Evolutionary conservation across 495 filamentous ascomycete genomes (phyloP).

Genomic region (Bacidia rubella): DNA sequence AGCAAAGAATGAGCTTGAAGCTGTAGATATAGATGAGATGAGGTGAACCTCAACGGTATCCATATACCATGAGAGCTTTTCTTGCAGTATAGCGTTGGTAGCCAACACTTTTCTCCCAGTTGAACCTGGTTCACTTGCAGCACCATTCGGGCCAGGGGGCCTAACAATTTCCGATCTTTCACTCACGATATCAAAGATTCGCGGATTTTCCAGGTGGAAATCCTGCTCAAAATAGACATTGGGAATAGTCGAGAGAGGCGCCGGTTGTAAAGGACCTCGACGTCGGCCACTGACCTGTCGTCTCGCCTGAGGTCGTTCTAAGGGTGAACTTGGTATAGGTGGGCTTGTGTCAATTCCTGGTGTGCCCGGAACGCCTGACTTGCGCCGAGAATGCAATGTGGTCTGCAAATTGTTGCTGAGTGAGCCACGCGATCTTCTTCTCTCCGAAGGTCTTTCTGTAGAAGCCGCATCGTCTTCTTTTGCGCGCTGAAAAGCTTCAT

Average conservation of each 20-base stretch:
- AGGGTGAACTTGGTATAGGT: constrained; percentile 24
- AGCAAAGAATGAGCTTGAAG: constrained; percentile 92
- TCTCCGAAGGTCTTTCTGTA: constrained; percentile 25
- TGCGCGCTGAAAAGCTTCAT: constrained; percentile 68
- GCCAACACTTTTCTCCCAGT: constrained; percentile 68
- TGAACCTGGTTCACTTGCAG: constrained; percentile 37
- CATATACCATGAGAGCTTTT: constrained; percentile 99
- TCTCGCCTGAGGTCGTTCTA: constrained; percentile 32
- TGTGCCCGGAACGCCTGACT: constrained; percentile 6
- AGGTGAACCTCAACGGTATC: constrained; percentile 97
- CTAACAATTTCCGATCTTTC: constrained; percentile 87
- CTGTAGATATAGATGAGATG: constrained; percentile 88
- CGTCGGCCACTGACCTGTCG: constrained; percentile 42
- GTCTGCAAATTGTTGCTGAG: constrained; percentile 5
- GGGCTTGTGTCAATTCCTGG: constrained; percentile 5
- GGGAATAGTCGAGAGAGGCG: constrained; percentile 85
- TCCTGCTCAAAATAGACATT: constrained; percentile 87
- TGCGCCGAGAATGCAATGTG: constrained; percentile 7
- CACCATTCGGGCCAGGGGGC: constrained; percentile 52
- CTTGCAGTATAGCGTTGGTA: constrained; percentile 96
- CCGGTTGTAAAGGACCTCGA: constrained; percentile 47
- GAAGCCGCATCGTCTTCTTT: constrained; percentile 54
- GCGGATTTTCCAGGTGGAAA: constrained; percentile 78
- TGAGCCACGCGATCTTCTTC: constrained; percentile 12
- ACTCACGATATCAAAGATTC: constrained; percentile 93